Evolutionary conservation across 495 filamentous ascomycete genomes (phyloP), one percentile per base, ranked within the genome.

Genomic region (Cladorrhinum samala): DNA sequence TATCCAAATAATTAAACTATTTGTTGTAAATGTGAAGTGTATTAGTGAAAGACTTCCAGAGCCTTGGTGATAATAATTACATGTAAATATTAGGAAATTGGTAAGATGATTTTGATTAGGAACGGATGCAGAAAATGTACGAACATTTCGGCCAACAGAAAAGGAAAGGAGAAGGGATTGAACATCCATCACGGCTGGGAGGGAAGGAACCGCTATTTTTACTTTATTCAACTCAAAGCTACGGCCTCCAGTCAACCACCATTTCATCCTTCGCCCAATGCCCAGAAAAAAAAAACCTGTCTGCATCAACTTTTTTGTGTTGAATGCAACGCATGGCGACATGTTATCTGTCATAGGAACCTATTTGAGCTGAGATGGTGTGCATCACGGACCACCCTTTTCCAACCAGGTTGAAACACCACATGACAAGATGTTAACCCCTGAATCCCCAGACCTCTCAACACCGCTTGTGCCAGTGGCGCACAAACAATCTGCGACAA

Each of bases 371-470:
- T 7, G 7, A 16, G 9, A 23, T 47, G 45, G 45, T 47, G 45
- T 47, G 45, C 45, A 47, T 47, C 45, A 47, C 45, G 45, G 45
- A 47, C 45, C 45, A 20, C 45, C 45, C 11, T 33, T 33, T 33
- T 33, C 24, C 16, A 23, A 45, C 18, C 23, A 19, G 18, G 42
- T 45, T 45, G 42, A 45, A 45, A 45, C 42, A 45, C 42, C 9
- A 45, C 17, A n/a, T n/a, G n/a, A n/a, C n/a, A n/a, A n/a, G n/a
- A n/a, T n/a, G n/a, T n/a, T 23, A 24, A 45, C 42, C 42, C 42
- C 42, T 45, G 42, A n/a, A 45, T 45, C 19, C 4, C 23, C 42
- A 33, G 11, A 24, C 18, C 9, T 14, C 18, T 13, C 18, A 13
- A 13, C 42, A 45, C 20, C 7, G 23, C 4, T 5, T n/a, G n/a